Evolutionary conservation across 768 basidiomycete species (phyloP).

Genomic region (Tricholoma flavovirens): DNA sequence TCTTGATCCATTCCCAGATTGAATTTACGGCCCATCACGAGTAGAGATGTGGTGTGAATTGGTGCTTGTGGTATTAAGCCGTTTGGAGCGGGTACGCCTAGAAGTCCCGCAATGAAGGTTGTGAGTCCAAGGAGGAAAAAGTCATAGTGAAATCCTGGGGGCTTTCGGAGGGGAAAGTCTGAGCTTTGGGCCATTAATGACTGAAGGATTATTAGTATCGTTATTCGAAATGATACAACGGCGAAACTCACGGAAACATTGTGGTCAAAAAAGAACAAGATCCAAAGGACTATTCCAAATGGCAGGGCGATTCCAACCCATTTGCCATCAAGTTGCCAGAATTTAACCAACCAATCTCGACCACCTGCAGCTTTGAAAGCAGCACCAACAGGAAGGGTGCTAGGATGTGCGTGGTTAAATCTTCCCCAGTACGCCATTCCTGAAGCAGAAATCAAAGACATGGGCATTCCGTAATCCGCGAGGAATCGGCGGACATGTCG

Average conservation of each 20-base stretch:
- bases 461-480: slow-evolving; percentile 89
- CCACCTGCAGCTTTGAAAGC: slow-evolving; percentile 70
- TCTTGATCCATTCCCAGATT: slow-evolving; percentile 35
- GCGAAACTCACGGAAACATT: slow-evolving; percentile 72
- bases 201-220: slow-evolving; percentile 30
- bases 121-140: slow-evolving; percentile 90
- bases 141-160: slow-evolving; percentile 82
- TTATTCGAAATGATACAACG: not conserved
- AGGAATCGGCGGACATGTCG: slow-evolving; percentile 69
- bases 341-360: slow-evolving; percentile 77
- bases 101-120: slow-evolving; percentile 82
- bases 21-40: slow-evolving; percentile 51
- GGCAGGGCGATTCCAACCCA: slow-evolving; percentile 89
- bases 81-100: slow-evolving; percentile 85
- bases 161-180: slow-evolving; percentile 85
- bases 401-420: slow-evolving; percentile 53
- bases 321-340: slow-evolving; percentile 84
- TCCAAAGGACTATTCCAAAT: slow-evolving; percentile 84
- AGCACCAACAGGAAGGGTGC: slow-evolving; percentile 61
- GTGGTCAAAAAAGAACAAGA: slow-evolving; percentile 93
- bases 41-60: slow-evolving; percentile 82
- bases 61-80: slow-evolving; percentile 85
- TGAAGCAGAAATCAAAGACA: slow-evolving; percentile 70
- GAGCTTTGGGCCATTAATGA: slow-evolving; percentile 90
- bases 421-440: slow-evolving; percentile 85